These are phyloP conservation scores for Myxozyma monticola DNA, from an alignment of 805 yeast species.

Conservation along the genomic window DNA sequence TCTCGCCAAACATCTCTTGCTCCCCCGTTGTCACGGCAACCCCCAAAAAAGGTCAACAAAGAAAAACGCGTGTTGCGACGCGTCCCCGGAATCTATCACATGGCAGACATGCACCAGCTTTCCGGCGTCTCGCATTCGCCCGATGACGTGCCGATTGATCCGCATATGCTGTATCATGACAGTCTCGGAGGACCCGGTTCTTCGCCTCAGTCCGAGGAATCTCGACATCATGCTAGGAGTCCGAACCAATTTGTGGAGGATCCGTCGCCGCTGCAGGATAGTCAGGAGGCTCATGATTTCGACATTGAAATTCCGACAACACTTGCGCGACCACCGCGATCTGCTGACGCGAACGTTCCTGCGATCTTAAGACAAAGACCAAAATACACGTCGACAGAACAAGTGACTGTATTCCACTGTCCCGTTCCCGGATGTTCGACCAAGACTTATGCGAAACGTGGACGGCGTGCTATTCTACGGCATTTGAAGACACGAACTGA, in stretches of 20 bases:
- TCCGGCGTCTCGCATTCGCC: background rate
- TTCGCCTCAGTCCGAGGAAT: too few relatives aligned
- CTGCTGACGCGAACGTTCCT: conserved; percentile 7
- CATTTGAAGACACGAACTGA: conserved; percentile 17
- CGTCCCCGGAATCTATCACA: background rate
- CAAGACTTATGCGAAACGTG: conserved; percentile 28
- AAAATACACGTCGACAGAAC: conserved; percentile 19
- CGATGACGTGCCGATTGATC: conserved; percentile 17
- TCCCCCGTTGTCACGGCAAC: background rate
- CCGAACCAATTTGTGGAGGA: too few relatives aligned
- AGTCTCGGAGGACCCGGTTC: too few relatives aligned
- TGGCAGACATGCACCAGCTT: background rate
- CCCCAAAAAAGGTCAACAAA: background rate
- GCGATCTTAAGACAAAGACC: conserved; percentile 9
- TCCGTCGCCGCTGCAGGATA: too few relatives aligned
- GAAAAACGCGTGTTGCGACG: background rate
- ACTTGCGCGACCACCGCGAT: conserved; percentile 8
- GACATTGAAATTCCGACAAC: conserved; percentile 12
- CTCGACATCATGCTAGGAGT: too few relatives aligned
- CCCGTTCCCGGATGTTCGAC: conserved; percentile 23
- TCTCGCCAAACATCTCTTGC: background rate
- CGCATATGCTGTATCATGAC: conserved; percentile 24
- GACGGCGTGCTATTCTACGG: conserved; percentile 28
- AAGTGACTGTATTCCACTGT: conserved; percentile 26
- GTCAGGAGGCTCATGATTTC: too few relatives aligned